These are phyloP conservation scores for Trichosporon coremiiforme DNA, from an alignment of 1,284 basidiomycete species.

Conservation along the genomic window DNA sequence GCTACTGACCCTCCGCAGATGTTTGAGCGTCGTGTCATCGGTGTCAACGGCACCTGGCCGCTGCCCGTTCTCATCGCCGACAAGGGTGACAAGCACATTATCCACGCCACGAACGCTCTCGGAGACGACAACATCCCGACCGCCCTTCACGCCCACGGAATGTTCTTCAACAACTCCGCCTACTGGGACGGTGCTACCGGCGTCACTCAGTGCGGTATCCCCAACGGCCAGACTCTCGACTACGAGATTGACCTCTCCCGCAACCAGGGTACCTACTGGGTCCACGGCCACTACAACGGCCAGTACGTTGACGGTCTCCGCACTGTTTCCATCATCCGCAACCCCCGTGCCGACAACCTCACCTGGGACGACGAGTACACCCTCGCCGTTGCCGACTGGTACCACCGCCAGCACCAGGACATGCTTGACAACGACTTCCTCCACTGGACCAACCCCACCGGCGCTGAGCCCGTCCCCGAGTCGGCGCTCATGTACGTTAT, in stretches of 20 bases:
- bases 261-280: constrained; percentile 78
- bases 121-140: constrained; percentile 63
- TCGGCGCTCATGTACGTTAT: constrained; percentile 81
- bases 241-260: constrained; percentile 72
- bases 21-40: constrained; percentile 70
- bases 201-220: constrained; percentile 86
- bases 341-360: constrained; percentile 62
- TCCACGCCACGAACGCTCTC: constrained; percentile 75
- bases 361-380: constrained; percentile 91
- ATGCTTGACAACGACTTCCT: constrained; percentile 71
- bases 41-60: constrained; percentile 88
- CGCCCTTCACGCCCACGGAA: constrained; percentile 77
- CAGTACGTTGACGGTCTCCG: constrained; percentile 71
- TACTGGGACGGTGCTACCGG: constrained; percentile 86
- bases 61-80: constrained; percentile 71
- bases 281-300: constrained; percentile 68
- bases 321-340: constrained; percentile 65
- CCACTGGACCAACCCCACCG: constrained; percentile 71
- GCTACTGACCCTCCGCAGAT: constrained; percentile 30
- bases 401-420: constrained; percentile 68
- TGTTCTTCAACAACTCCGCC: constrained; percentile 82
- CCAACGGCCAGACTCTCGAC: constrained; percentile 70
- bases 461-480: constrained; percentile 86
- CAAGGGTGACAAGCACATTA: constrained; percentile 64
- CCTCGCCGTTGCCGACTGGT: constrained; percentile 79